Base-by-base conservation (phyloP, 495 filamentous ascomycete species). In the Neurospora pannonica region DNA sequence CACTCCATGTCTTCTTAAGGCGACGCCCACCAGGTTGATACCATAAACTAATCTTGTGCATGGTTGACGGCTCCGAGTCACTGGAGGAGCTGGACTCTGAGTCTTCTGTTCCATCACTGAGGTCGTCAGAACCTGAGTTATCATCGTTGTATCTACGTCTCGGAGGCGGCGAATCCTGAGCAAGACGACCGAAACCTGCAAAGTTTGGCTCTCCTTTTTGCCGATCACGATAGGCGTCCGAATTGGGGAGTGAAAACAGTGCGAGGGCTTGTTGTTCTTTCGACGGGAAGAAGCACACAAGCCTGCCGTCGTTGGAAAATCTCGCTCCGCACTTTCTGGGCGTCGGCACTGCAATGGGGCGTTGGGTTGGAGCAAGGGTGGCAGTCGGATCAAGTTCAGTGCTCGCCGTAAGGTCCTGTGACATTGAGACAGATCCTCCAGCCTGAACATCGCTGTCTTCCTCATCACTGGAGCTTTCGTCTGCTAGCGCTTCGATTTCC, bases 241-340 rank as follows among this genome's bases (percentile, higher is more conserved):
- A 85, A 28, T 91, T 80, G 9, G 90, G 85, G 42, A 90, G 77
- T 3, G 81, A 87, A 36, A 94, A 86, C 15, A 94, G 78, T 15
- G 88, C 88, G 42, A 85, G 87, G 31, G 91, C 87, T 75, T 89
- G 92, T 72, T 94, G 92, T 78, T 92, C 90, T 79, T 93, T 94
- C 9, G 92, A 90, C 4, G 92, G 92, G 77, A 97, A 97, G 77
- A 95, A 97, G 83, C 94, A 97, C 28, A 95, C 89, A 9, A 98
- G 86, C 67, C 88, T 89, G 31, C 95, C 95, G 77, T 93, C 89
- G 70, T 89, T 88, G 19, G 93, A 90, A 85, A 94, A 97, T 17
- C 89, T 84, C 15, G 92, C 92, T 67, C 94, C 92, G 79, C 93
- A 97, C 28, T 82, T 87, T 76, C 90, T 89, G 5, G 92, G 92